phyloP scores from a whole-genome alignment of 1,284 basidiomycete genomes.

The Malassezia furfur region DNA sequence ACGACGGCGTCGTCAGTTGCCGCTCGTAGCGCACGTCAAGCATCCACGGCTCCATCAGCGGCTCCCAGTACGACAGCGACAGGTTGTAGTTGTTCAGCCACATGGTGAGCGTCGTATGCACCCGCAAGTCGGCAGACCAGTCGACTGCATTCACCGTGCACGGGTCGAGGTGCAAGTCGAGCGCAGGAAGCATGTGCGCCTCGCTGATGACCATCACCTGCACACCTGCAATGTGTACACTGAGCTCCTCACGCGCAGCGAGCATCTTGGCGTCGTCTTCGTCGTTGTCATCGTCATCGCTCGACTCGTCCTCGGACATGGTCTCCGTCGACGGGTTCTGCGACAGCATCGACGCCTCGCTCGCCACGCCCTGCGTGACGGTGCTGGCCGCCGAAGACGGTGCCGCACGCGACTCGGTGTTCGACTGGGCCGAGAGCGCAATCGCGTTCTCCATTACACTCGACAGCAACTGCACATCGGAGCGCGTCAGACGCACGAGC shows the following conservation, averaged over 20 bases:
- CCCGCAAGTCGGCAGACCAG: constrained; percentile 78
- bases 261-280: constrained; percentile 30
- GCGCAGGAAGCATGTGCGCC: constrained; percentile 82
- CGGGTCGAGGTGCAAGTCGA: constrained; percentile 76
- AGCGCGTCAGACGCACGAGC: constrained; percentile 81
- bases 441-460: constrained; percentile 81
- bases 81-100: constrained; percentile 94
- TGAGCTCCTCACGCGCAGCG: constrained; percentile 40
- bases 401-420: background rate
- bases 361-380: background rate
- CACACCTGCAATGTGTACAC: constrained; percentile 57
- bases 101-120: constrained; percentile 52
- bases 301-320: background rate
- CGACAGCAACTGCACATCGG: constrained; percentile 82
- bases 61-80: constrained; percentile 97
- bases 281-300: background rate
- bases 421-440: constrained; percentile 54
- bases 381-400: background rate
- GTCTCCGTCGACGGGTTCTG: background rate
- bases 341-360: background rate
- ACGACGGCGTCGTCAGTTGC: constrained; percentile 50
- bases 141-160: constrained; percentile 77
- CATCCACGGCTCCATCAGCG: constrained; percentile 95
- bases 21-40: constrained; percentile 57
- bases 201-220: constrained; percentile 90